phyloP scores from a whole-genome alignment of 169 alveolate genomes.

The Eimeria sp. region DNA sequence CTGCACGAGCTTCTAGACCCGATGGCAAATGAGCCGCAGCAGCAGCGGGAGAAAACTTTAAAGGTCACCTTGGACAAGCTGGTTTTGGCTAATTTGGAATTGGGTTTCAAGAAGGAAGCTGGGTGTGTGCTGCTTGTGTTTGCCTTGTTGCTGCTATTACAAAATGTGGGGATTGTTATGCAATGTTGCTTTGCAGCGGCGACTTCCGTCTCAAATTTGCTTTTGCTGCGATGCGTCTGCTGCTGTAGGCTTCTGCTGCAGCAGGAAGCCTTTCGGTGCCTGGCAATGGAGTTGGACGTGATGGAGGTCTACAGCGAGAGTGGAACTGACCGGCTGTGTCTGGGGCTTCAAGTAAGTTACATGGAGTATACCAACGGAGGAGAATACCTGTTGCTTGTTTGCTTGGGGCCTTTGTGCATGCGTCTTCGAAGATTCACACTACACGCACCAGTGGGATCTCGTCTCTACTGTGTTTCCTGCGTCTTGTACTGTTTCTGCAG shows the following conservation, averaged over 20 bases:
- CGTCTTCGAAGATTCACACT: background rate
- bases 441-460: background rate
- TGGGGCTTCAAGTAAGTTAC: conserved; percentile 60
- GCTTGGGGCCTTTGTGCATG: background rate
- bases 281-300: conserved; percentile 1
- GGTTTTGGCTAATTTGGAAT: conserved; percentile 39
- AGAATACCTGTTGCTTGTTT: background rate
- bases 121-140: conserved; percentile 12
- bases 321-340: conserved; percentile 54
- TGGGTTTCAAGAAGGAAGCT: conserved; percentile 54
- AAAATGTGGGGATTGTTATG: background rate
- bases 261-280: conserved; percentile 77
- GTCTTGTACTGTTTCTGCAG: conserved; percentile 64
- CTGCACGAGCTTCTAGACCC: conserved; percentile 42
- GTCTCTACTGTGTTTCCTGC: conserved; percentile 19
- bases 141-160: background rate
- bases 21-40: background rate
- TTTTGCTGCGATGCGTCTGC: background rate
- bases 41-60: conserved; percentile 11
- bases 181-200: background rate
- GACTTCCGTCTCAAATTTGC: background rate
- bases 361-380: background rate
- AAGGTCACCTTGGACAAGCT: conserved; percentile 38
- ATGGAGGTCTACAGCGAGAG: conserved; percentile 29
- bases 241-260: conserved; percentile 76